phyloP scores from a whole-genome alignment of 2,329 filamentous ascomycete genomes.

The Dothistroma septosporum region DNA sequence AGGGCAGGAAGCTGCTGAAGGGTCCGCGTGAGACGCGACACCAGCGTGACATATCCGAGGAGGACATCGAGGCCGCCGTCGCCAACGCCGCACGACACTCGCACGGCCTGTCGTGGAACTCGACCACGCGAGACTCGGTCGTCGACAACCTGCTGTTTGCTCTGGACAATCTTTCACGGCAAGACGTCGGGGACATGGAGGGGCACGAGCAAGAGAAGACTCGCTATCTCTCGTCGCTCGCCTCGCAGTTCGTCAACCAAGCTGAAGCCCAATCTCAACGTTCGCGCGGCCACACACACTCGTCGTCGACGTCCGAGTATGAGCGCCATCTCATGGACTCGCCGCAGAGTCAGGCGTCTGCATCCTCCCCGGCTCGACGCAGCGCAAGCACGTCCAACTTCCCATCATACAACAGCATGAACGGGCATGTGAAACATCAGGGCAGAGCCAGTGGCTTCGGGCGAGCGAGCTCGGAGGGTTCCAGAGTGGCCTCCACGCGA shows the following conservation, averaged over 20 bases:
- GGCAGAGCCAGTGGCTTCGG: constrained; percentile 15
- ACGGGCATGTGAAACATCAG: constrained; percentile 12
- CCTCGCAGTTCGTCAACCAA: constrained; percentile 8
- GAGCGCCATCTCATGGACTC: constrained; percentile 41
- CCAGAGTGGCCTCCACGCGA: constrained; percentile 2
- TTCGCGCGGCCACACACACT: constrained; percentile 56
- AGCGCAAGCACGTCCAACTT: constrained; percentile 80
- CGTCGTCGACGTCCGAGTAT: constrained; percentile 58
- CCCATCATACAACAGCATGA: constrained; percentile 18
- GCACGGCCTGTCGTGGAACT: constrained; percentile 79
- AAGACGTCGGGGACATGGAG: constrained; percentile 14
- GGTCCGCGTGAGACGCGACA: constrained; percentile 1
- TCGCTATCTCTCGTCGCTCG: constrained; percentile 18
- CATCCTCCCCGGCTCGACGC: constrained; percentile 50
- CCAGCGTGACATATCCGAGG: constrained; percentile 6
- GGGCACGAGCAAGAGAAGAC: constrained; percentile 21
- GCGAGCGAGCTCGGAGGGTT: constrained; percentile 22
- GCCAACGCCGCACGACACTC: constrained; percentile 47
- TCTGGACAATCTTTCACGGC: constrained; percentile 69
- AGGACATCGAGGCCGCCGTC: constrained; percentile 5
- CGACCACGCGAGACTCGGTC: constrained; percentile 80
- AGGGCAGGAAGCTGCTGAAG: constrained; percentile 20
- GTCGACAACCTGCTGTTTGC: constrained; percentile 95
- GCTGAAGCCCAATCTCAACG: constrained; percentile 30
- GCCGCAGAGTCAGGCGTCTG: constrained; percentile 21